Percentiles rank a stretch among this genome's conserved stretches.
These are phyloP conservation scores for Coniferiporia sulphurascens DNA, from an alignment of 1,284 basidiomycete genomes.

Conservation along the genomic window DNA sequence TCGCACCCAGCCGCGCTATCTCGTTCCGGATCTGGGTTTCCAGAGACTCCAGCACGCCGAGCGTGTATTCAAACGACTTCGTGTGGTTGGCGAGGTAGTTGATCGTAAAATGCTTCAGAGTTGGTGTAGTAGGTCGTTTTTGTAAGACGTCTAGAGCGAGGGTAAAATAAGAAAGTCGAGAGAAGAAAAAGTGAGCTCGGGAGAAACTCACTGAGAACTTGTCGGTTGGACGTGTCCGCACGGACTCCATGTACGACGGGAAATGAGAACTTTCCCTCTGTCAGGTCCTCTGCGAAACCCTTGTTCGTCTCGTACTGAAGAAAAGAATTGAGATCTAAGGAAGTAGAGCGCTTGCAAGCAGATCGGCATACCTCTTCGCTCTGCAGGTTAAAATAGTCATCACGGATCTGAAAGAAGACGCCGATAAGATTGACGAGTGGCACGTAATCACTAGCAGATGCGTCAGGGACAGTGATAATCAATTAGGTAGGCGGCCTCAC, in stretches of 20 bases:
- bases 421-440: slow-evolving; percentile 94
- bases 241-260: slow-evolving; percentile 88
- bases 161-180: neutral
- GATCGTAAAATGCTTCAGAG: slow-evolving; percentile 77
- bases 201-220: slow-evolving; percentile 68
- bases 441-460: slow-evolving; percentile 68
- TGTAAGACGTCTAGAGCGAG: slow-evolving; percentile 70
- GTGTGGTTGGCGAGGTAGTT: slow-evolving; percentile 70
- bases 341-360: neutral
- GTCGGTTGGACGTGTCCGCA: slow-evolving; percentile 65
- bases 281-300: slow-evolving; percentile 92
- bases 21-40: slow-evolving; percentile 52
- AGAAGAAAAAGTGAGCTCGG: neutral
- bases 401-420: slow-evolving; percentile 92
- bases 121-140: slow-evolving; percentile 77
- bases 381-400: slow-evolving; percentile 96
- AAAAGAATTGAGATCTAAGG: slow-evolving; percentile 3
- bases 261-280: slow-evolving; percentile 96
- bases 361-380: slow-evolving; percentile 62
- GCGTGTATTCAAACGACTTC: slow-evolving; percentile 73
- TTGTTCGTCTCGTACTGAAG: slow-evolving; percentile 84
- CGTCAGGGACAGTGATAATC: neutral
- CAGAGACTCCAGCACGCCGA: slow-evolving; percentile 52
- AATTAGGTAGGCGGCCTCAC: slow-evolving; percentile 37
- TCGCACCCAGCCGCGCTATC: slow-evolving; percentile 57